Base-by-base conservation (phyloP, 2,329 filamentous ascomycete genomes). In the Berkeleyomyces rouxiae region DNA sequence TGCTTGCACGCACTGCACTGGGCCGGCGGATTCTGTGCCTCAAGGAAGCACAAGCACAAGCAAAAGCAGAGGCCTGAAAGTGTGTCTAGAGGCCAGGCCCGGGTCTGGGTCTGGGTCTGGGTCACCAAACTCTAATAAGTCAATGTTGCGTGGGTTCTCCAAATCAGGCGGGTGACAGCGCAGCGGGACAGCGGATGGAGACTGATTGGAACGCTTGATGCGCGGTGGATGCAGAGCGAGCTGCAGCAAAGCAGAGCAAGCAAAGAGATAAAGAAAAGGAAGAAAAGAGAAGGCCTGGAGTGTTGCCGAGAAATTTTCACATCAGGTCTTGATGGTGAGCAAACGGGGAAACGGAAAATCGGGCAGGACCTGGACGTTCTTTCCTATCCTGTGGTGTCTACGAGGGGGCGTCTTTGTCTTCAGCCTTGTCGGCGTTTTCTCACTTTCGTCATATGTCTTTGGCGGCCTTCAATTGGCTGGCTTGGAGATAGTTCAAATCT, bases 211-310 rank as follows among this genome's bases (percentile, higher is more conserved):
- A 55, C 23, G n/a, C 55, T 43, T 58, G 55, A 42, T 44, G 9
- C 42, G 42, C 23, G 23, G 23, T 46, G 43, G 43, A 46, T 46
- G 43, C 43, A n/a, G 43, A 16, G 43, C 43, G 23, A 23, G 23
- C 23, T 23, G 23, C 13, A 47, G 9, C n/a, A 47, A 47, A 11
- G 5, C 13, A 16, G 44, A 47, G 7, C n/a, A 16, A 55, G 33
- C 23, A n/a, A 60, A 64, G 51, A 61, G 46, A 43, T 59, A 62
- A 64, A 42, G 51, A 39, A 37, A 59, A 43, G 6, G 58, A 43
- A 23, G 44, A 36, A 58, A 37, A 58, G 40, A 51, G 40, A 61
- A 55, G 37, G 40, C 5, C 42, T 37, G 47, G 16, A 58, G 43
- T 43, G 31, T 4, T n/a, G 57, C 10, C 11, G 11, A 58, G 37